Evolutionary conservation across 169 alveolate genomes (phyloP), one percentile per base, ranked within the genome.

Genomic region (Hepatocystis sp.): DNA sequence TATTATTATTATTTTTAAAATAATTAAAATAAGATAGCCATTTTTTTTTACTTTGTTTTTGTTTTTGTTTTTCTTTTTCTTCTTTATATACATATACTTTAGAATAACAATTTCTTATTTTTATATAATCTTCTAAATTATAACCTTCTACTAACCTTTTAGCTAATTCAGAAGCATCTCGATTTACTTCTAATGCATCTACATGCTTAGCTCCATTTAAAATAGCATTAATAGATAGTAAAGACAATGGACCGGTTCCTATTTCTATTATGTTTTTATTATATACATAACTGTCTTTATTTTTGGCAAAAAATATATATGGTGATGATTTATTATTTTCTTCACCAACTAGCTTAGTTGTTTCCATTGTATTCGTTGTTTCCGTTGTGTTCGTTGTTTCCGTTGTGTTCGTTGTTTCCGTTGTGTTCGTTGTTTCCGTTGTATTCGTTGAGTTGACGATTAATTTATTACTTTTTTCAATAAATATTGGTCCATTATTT

Each of bases 161-260:
- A 5, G 95, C 95, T 40, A 92, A 86, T 27, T 93, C 92, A 40
- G 95, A 88, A n/a, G 95, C 93, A 52, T 90, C 91, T 36, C 27
- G 66, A 15, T 93, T 89, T 46, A 94, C 96, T 71, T 94, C 97
- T 44, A 94, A 85, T 13, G 97, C 97, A 49, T 94, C 97, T 71
- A 93, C 94, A 23, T 49, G 86, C 13, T 91, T 90, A 2, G 97
- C 97, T 15, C 97, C 97, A 17, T 94, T 94, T 55, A 91, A 90
- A 40, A 90, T 52, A 15, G 97, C 96, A 67, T 92, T 93, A 90
- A 94, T 90, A 2, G 97, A 94, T 51, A 94, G 66, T 36, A 94
- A 89, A 46, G 95, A 93, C 64, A 93, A 86, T 25, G 97, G 97
- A 0, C 97, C 97, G 3, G 96, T 93, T 21, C 97, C 97, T 23